Evolutionary conservation across 495 filamentous ascomycete species (phyloP), one percentile per base, ranked within the genome.

Genomic region (Peziza echinospora): DNA sequence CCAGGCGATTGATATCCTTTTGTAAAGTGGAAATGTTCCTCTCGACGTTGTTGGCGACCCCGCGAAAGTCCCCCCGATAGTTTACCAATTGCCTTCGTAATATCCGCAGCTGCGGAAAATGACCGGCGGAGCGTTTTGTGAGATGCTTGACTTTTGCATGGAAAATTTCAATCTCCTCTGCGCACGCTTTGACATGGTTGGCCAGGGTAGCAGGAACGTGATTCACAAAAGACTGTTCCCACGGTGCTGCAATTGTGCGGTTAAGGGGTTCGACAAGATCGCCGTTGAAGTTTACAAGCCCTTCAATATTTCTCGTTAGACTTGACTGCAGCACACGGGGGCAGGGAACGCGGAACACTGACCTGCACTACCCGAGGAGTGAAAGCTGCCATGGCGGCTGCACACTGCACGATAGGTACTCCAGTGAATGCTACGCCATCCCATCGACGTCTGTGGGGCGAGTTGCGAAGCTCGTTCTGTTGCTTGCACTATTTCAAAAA

Each of bases 401-500:
- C 68, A 71, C 5, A 67, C 66, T n/a, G 77, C 78, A 57, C 71
- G 74, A 51, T 80, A 82, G 0, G 77, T 78, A 2, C 61, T 21
- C 65, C 65, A 79, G 25, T 51, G 49, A 17, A 71, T n/a, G n/a
- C n/a, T n/a, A n/a, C n/a, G n/a, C n/a, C 30, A 37, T 37, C 30
- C 30, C 30, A 13, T 17, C 30, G 13, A 13, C 30, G 30, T 37
- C 4, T 37, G 19, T 13, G 30, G 30, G 30, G 30, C 3, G 30
- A 37, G 19, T 11, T 37, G 30, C 13, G 30, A 37, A 37, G 30
- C 30, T 37, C 19, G 30, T 37, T 37, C 30, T 11, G 30, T 17
- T 37, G 30, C 30, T 13, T 37, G 13, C 13, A 13, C 30, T 4
- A 37, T 17, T 37, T 17, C 30, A 37, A 37, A 17, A 37, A 17